These are phyloP conservation scores for Cordyceps fumosorosea DNA, from an alignment of 2,329 filamentous ascomycete species.

Conservation along the genomic window DNA sequence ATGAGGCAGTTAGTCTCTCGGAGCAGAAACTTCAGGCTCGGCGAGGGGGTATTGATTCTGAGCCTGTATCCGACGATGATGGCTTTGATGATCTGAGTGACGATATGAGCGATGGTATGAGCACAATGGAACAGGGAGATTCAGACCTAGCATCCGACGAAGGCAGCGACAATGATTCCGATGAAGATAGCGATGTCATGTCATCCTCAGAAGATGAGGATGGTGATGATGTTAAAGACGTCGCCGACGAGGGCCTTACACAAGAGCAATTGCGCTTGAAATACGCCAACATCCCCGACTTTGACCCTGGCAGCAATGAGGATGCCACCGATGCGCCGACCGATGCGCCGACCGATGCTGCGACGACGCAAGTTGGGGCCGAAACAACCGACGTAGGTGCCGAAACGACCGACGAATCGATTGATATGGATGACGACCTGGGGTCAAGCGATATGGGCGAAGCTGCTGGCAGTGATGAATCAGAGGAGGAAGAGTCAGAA, in stretches of 20 bases:
- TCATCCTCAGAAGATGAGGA: slow-evolving; percentile 47
- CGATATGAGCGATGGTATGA: slow-evolving; percentile 33
- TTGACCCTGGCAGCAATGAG: slow-evolving; percentile 22
- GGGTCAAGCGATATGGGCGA: slow-evolving; percentile 48
- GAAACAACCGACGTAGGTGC: slow-evolving; percentile 27
- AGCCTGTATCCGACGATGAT: slow-evolving; percentile 39
- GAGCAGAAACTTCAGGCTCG: slow-evolving; percentile 61
- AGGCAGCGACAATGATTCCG: slow-evolving; percentile 34
- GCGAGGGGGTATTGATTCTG: slow-evolving; percentile 47
- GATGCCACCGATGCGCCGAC: slow-evolving; percentile 19
- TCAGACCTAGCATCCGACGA: slow-evolving; percentile 29
- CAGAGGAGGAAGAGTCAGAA: slow-evolving; percentile 34
- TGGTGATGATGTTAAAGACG: slow-evolving; percentile 41
- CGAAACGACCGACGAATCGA: slow-evolving; percentile 57
- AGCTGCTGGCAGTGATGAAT: slow-evolving; percentile 38
- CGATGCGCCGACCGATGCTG: slow-evolving; percentile 20
- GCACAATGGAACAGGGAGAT: slow-evolving; percentile 21
- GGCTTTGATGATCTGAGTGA: slow-evolving; percentile 43
- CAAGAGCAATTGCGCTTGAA: slow-evolving; percentile 63
- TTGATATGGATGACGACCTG: slow-evolving; percentile 63
- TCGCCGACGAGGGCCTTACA: slow-evolving; percentile 58
- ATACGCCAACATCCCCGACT: slow-evolving; percentile 57
- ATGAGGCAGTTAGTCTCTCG: slow-evolving; percentile 65
- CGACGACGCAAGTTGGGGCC: slow-evolving; percentile 19
- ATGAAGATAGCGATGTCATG: slow-evolving; percentile 45